Conservation (phyloP, 768 basidiomycete genomes). For the Leucosporidium scottii region DNA sequence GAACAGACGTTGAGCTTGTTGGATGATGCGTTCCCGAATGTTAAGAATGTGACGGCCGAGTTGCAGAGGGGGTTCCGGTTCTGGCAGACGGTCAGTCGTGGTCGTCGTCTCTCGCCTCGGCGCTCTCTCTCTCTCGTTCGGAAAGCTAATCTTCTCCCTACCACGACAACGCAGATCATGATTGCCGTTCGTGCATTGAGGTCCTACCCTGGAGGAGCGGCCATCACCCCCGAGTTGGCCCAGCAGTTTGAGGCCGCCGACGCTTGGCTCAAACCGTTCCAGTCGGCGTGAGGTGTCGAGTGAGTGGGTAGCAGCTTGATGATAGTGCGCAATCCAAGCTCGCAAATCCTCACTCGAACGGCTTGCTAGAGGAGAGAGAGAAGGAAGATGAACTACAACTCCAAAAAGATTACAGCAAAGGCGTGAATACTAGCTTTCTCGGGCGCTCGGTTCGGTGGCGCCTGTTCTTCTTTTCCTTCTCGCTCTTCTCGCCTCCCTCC, state of each 20-base stretch:
- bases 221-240: slow-evolving; percentile 76
- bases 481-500: too few relatives aligned
- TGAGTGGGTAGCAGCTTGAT: too few relatives aligned
- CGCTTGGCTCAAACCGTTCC: slow-evolving; percentile 70
- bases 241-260: slow-evolving; percentile 95
- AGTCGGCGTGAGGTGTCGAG: background rate
- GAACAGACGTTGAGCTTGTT: slow-evolving; percentile 80
- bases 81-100: slow-evolving; percentile 95
- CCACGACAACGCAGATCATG: slow-evolving; percentile 54
- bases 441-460: too few relatives aligned
- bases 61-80: slow-evolving; percentile 95
- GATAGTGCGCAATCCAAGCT: too few relatives aligned
- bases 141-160: too few relatives aligned
- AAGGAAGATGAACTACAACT: too few relatives aligned
- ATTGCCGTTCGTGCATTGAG: slow-evolving; percentile 83
- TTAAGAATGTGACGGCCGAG: slow-evolving; percentile 77
- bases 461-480: too few relatives aligned
- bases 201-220: slow-evolving; percentile 53
- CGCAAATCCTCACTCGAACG: too few relatives aligned
- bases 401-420: too few relatives aligned
- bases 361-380: too few relatives aligned
- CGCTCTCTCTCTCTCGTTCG: slow-evolving; percentile 7
- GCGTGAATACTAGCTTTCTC: too few relatives aligned
- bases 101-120: too few relatives aligned
- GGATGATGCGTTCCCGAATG: slow-evolving; percentile 86